Evolutionary conservation across 2,329 filamentous ascomycete genomes (phyloP).

Genomic region (Pleurostoma richardsiae): DNA sequence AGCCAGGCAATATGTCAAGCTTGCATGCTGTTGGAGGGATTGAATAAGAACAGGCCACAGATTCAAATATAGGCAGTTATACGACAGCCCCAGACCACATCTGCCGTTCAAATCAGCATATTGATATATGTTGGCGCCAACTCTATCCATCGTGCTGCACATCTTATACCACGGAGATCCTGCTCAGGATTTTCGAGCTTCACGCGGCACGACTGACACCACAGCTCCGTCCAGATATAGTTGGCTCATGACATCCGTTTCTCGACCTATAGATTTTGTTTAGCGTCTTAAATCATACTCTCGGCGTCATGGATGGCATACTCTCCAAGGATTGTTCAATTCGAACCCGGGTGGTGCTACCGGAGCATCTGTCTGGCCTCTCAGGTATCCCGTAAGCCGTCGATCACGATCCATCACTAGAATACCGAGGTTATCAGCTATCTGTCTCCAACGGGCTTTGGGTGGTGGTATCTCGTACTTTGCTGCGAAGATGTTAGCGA

Average conservation of each 20-base stretch:
- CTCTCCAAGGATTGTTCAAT: constrained; percentile 60
- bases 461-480: constrained; percentile 46
- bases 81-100: too few species aligned
- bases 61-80: constrained; percentile 41
- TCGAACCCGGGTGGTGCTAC: constrained; percentile 56
- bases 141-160: too few species aligned
- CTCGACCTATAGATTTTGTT: constrained; percentile 36
- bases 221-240: constrained; percentile 38
- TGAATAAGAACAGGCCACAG: constrained; percentile 74
- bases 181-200: too few species aligned
- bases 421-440: not conserved
- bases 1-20: constrained; percentile 93
- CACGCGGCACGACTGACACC: constrained; percentile 2
- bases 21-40: constrained; percentile 78
- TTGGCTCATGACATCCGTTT: constrained; percentile 32
- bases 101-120: too few species aligned
- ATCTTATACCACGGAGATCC: too few species aligned
- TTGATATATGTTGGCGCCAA: too few species aligned
- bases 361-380: constrained; percentile 53
- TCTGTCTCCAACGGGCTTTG: not conserved
- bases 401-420: constrained; percentile 63
- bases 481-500: constrained; percentile 37
- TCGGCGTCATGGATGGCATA: constrained; percentile 25
- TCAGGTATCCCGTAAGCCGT: constrained; percentile 52
- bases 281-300: too few species aligned